A percentile compares a stretch with the other conserved stretches of the same genome.
phyloP scores from a whole-genome alignment of 2,329 filamentous ascomycete species.

The Catunica adiposa region DNA sequence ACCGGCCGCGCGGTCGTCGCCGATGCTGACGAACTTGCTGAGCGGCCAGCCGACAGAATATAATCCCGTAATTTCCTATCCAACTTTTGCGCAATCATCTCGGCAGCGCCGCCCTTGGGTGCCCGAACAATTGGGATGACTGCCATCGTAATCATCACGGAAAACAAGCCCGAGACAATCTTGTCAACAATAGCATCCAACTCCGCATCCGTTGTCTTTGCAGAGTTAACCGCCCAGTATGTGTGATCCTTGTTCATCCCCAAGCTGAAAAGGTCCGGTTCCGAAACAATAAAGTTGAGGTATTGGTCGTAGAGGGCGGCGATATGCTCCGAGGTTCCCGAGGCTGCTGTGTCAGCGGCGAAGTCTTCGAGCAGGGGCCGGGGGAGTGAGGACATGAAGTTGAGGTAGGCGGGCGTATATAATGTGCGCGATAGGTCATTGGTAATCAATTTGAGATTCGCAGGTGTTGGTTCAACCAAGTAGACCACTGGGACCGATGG shows the following conservation, averaged over 20 bases:
- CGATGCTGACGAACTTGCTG: conserved; percentile 38
- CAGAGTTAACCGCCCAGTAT: conserved; percentile 94
- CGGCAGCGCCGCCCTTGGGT: conserved; percentile 80
- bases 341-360: conserved; percentile 67
- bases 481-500: conserved; percentile 95
- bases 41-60: conserved; percentile 53
- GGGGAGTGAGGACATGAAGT: conserved; percentile 88
- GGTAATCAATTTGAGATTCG: conserved; percentile 71
- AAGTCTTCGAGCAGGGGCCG: conserved; percentile 88
- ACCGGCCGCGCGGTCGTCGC: conserved; percentile 63
- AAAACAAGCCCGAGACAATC: conserved; percentile 93
- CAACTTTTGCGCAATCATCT: conserved; percentile 84
- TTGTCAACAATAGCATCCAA: conserved; percentile 75
- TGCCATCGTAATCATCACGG: conserved; percentile 94
- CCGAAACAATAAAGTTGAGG: conserved; percentile 89
- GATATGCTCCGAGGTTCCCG: conserved; percentile 75
- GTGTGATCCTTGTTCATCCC: conserved; percentile 81
- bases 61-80: conserved; percentile 94
- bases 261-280: conserved; percentile 87
- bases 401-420: conserved; percentile 88
- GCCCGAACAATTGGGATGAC: conserved; percentile 91
- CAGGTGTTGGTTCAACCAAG: conserved; percentile 71
- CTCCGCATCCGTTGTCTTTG: conserved; percentile 75
- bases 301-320: conserved; percentile 93
- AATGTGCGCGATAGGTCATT: conserved; percentile 71